phyloP scores from a whole-genome alignment of 441 rosid genomes.

The Kokia cookei region DNA sequence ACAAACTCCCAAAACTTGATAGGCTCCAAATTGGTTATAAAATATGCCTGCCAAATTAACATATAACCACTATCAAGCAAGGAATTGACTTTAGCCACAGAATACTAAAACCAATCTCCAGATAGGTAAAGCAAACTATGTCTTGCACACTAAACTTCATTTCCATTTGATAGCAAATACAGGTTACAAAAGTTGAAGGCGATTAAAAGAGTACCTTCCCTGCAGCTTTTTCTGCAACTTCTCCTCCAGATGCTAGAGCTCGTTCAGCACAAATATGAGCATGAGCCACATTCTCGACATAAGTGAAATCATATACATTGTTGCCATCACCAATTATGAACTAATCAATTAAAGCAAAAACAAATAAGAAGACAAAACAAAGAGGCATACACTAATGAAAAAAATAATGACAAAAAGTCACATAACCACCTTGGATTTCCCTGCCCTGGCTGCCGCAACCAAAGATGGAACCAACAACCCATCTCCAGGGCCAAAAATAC shows the following conservation, averaged over 20 bases:
- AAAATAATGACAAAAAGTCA: background rate
- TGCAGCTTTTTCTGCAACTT: conserved; percentile 68
- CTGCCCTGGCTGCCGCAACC: conserved; percentile 79
- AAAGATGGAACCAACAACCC: conserved; percentile 75
- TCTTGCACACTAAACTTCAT: background rate
- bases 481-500: conserved; percentile 96
- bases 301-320: conserved; percentile 79
- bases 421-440: conserved; percentile 76
- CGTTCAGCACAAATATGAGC: conserved; percentile 92
- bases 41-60: conserved; percentile 67
- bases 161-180: background rate
- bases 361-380: background rate
- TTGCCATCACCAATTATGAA: conserved; percentile 89
- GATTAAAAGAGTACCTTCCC: conserved; percentile 63
- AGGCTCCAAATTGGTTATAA: conserved; percentile 87
- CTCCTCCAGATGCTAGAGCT: conserved; percentile 78
- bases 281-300: conserved; percentile 90
- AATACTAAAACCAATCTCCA: background rate
- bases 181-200: background rate
- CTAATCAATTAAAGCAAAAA: conserved; percentile 33
- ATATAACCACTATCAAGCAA: background rate
- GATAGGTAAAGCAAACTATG: background rate
- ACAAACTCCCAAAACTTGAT: conserved; percentile 91
- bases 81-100: conserved; percentile 6
- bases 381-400: background rate